Evolutionary conservation across 495 filamentous ascomycete genomes (phyloP).

Genomic region (Podospora bellae-mahoneyi): DNA sequence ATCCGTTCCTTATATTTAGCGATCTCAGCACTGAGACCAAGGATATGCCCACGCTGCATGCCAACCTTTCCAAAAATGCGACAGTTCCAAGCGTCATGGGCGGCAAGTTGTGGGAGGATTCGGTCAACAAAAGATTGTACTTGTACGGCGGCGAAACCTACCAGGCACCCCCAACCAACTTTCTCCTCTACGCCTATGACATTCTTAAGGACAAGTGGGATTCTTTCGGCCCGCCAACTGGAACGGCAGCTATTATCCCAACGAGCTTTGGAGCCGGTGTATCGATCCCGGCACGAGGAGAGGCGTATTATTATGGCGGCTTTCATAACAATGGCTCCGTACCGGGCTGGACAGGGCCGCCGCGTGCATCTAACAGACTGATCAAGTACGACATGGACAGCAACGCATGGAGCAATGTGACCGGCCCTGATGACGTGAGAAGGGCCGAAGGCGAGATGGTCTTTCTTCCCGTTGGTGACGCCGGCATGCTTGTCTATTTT

Average conservation of each 20-base stretch:
- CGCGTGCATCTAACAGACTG: constrained; percentile 16
- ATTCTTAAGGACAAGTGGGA: constrained; percentile 45
- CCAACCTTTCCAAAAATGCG: constrained; percentile 47
- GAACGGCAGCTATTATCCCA: constrained; percentile 20
- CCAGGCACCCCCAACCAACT: constrained; percentile 29
- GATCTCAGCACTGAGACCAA: constrained; percentile 40
- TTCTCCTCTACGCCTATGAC: constrained; percentile 44
- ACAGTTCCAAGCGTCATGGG: constrained; percentile 44
- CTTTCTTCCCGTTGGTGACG: constrained; percentile 25
- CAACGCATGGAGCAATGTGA: constrained; percentile 17
- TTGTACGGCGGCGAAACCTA: constrained; percentile 48
- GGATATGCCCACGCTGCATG: constrained; percentile 46
- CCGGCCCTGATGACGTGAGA: constrained; percentile 19
- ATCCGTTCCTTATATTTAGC: constrained; percentile 43
- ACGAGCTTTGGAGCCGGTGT: constrained; percentile 28
- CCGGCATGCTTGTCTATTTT: constrained; percentile 27
- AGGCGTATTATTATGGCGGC: constrained; percentile 42
- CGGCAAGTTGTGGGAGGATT: constrained; percentile 49
- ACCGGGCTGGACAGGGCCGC: constrained; percentile 37
- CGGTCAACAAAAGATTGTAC: constrained; percentile 52
- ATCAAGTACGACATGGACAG: constrained; percentile 29
- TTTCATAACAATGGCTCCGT: constrained; percentile 47
- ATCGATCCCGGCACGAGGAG: constrained; percentile 24
- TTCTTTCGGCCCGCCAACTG: constrained; percentile 24
- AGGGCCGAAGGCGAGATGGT: constrained; percentile 27